Conservation (phyloP, 1,139 yeast genomes). For the Geotrichum cucujoidarum region DNA sequence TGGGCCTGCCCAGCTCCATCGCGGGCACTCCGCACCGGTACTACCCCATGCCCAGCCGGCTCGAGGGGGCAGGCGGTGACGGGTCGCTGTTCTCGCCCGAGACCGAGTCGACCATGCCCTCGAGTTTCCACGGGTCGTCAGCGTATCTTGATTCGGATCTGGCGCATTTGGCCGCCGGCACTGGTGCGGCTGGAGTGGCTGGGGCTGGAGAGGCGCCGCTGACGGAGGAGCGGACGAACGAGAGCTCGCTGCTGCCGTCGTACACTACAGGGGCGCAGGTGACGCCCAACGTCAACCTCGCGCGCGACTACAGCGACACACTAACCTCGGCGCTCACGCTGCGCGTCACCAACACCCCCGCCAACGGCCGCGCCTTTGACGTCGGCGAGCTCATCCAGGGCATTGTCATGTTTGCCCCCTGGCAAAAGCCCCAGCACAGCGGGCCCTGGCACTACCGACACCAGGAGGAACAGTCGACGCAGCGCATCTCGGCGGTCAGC, state of each 20-base stretch:
- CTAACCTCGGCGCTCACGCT: constrained; percentile 14
- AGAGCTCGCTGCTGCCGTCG: constrained; percentile 6
- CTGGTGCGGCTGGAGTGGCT: too few species aligned
- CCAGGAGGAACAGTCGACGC: not conserved
- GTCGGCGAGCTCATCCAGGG: constrained; percentile 15
- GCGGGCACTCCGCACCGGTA: constrained; percentile 7
- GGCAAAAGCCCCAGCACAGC: too few species aligned
- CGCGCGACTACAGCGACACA: not conserved
- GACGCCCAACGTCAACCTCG: constrained; percentile 1
- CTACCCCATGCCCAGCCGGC: constrained; percentile 15
- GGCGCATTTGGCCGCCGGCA: not conserved
- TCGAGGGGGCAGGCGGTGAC: constrained; percentile 2
- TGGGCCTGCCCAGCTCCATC: constrained; percentile 4
- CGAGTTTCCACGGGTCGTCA: not conserved
- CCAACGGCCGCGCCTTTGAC: constrained; percentile 3
- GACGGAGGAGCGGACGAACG: not conserved
- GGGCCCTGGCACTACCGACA: too few species aligned
- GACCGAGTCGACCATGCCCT: constrained; percentile 5
- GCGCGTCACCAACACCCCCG: not conserved
- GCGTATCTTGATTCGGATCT: not conserved
- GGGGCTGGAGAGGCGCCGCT: too few species aligned
- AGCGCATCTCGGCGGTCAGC: constrained; percentile 7
- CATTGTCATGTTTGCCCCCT: constrained; percentile 15
- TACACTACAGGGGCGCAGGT: constrained; percentile 14
- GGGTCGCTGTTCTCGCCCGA: constrained; percentile 11